Conservation (phyloP, 2,329 filamentous ascomycete genomes). For the Amauroascus niger region DNA sequence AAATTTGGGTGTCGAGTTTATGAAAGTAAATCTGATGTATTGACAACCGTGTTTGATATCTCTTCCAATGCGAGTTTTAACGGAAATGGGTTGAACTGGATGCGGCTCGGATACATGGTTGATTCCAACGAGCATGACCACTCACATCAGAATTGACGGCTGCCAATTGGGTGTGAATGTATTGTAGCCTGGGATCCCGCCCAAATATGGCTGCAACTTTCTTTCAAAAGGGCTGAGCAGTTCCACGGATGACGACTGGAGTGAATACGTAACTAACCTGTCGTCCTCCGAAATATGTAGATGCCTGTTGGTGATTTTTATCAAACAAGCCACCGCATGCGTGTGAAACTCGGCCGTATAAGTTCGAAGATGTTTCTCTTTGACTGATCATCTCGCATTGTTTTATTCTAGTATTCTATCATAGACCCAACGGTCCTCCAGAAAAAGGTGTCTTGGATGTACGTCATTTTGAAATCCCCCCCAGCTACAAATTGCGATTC, state of each 20-base stretch:
- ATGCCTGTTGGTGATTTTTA: slow-evolving; percentile 8
- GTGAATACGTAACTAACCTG: slow-evolving; percentile 2
- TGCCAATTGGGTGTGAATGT: not conserved
- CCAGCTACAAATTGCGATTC: slow-evolving; percentile 2
- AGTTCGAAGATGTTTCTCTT: not conserved
- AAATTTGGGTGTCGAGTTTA: not conserved
- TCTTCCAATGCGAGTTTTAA: not conserved
- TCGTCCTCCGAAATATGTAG: slow-evolving; percentile 2
- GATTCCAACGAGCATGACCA: not conserved
- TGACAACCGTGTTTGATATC: not conserved
- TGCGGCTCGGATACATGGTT: not conserved
- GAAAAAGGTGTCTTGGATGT: not conserved
- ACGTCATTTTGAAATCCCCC: slow-evolving; percentile 5
- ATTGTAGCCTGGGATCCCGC: not conserved
- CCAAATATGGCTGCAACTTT: not conserved
- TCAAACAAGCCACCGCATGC: not conserved
- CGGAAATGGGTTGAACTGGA: not conserved
- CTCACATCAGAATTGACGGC: not conserved
- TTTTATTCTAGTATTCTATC: not conserved
- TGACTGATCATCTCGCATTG: not conserved
- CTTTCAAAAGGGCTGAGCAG: slow-evolving; percentile 6
- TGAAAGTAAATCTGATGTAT: not conserved
- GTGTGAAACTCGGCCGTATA: not conserved
- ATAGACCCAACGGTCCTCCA: not conserved
- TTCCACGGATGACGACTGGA: slow-evolving; percentile 2